Evolutionary conservation across 2,329 filamentous ascomycete species (phyloP), one percentile per base, ranked within the genome.

Genomic region (Colletotrichum godetiae): DNA sequence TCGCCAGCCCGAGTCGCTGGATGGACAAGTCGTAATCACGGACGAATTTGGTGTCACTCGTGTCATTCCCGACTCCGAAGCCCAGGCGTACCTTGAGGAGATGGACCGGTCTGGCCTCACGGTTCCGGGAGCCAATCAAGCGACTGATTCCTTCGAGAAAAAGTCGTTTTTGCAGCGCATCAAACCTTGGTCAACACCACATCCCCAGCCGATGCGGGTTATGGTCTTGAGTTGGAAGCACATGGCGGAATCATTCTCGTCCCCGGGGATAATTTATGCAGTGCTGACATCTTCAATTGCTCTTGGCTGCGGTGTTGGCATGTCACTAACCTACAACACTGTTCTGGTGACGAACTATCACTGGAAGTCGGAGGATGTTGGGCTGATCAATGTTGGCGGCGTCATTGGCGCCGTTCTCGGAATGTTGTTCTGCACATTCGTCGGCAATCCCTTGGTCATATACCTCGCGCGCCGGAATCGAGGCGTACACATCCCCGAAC

Each of bases 341-440:
- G 79, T 85, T 3, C 77, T 85, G 7, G 53, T 66, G 60, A 75
- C 76, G 22, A 76, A 74, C 37, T 84, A 82, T 64, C 74, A 78
- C 69, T 84, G 83, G 81, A 53, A 77, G 74, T 74, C 66, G 53
- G 72, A 76, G 53, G 68, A 75, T 33, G 80, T 88, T 13, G 83
- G 85, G 0, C 78, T 88, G 7, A 83, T 88, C 79, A 88, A 88
- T 74, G 79, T 82, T 0, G 83, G 86, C 1, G 84, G 84, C n/a
- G 86, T 88, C 24, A 74, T 85, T 5, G 85, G 85, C 3, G 82
- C 81, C 3, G 79, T 86, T 0, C 70, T 80, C 19, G 80, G 79
- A 6, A 78, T 75, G 67, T n/a, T 79, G 37, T 67, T 76, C 56
- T 77, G 66, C 19, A 68, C 73, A n/a, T 75, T 76, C 58, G 24